phyloP scores from a whole-genome alignment of 192 early-diverging fungal species.

The Endogone sp. region DNA sequence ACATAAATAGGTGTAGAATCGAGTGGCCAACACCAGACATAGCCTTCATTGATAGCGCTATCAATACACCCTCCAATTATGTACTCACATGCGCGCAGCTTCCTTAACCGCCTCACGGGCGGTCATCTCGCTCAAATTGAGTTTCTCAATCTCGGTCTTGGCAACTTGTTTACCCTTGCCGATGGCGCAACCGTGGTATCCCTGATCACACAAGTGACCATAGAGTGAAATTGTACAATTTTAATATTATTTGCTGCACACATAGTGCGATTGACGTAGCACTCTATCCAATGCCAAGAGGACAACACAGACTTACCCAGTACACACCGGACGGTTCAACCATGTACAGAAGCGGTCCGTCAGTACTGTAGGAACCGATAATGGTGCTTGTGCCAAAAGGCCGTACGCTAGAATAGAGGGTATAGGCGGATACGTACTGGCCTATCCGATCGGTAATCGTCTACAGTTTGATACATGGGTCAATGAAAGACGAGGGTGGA shows the following conservation, averaged over 20 bases:
- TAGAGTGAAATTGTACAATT: too few species aligned
- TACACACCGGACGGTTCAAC: constrained; percentile 96
- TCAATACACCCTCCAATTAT: background rate
- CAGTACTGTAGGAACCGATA: constrained; percentile 72
- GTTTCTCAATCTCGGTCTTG: constrained; percentile 98
- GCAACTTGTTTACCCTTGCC: constrained; percentile 97
- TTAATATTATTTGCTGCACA: background rate
- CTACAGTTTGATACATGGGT: constrained; percentile 32
- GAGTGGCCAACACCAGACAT: too few species aligned
- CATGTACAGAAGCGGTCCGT: constrained; percentile 89
- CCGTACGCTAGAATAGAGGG: constrained; percentile 91
- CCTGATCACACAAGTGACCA: too few species aligned
- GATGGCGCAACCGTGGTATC: constrained; percentile 92
- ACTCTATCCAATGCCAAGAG: background rate
- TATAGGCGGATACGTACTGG: constrained; percentile 94
- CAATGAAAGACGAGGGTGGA: too few species aligned
- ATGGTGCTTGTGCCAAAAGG: constrained; percentile 91
- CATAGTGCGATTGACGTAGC: background rate
- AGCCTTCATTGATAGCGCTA: too few species aligned
- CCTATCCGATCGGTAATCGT: constrained; percentile 90
- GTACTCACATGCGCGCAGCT: constrained; percentile 84
- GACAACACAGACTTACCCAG: constrained; percentile 53
- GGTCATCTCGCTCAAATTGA: constrained; percentile 79
- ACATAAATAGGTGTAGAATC: background rate
- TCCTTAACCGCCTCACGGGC: constrained; percentile 87